Conservation (phyloP, 2,329 filamentous ascomycete species). For the Pseudomassariella vexata region DNA sequence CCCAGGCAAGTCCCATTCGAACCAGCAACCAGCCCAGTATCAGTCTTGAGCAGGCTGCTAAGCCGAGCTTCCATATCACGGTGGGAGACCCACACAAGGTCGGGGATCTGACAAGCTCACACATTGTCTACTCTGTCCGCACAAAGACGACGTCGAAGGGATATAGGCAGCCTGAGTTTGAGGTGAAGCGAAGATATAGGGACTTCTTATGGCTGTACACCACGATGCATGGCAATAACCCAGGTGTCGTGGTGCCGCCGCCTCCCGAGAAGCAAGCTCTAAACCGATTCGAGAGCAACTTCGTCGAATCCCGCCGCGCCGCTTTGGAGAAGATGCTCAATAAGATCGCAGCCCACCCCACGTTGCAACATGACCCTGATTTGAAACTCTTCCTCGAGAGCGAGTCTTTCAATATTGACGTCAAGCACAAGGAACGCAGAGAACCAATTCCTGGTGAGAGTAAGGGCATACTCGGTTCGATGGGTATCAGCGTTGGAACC, state of each 20-base stretch:
- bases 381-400: conserved; percentile 96
- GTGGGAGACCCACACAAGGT: conserved; percentile 98
- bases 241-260: conserved; percentile 89
- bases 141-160: conserved; percentile 97
- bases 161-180: conserved; percentile 87
- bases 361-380: conserved; percentile 87
- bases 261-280: conserved; percentile 98
- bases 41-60: conserved; percentile 87
- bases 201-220: conserved; percentile 99
- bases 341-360: conserved; percentile 84
- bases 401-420: conserved; percentile 89
- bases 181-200: conserved; percentile 87
- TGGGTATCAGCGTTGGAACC: conserved; percentile 73
- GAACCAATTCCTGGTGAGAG: conserved; percentile 82
- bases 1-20: conserved; percentile 44
- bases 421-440: conserved; percentile 95
- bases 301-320: conserved; percentile 86
- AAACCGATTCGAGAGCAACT: conserved; percentile 91
- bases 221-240: conserved; percentile 88
- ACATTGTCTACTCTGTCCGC: conserved; percentile 94
- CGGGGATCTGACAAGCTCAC: conserved; percentile 90
- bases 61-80: conserved; percentile 82
- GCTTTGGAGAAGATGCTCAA: conserved; percentile 97
- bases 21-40: conserved; percentile 67
- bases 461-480: conserved; percentile 85